Evolutionary conservation across 2,329 filamentous ascomycete genomes (phyloP), one percentile per base, ranked within the genome.

Genomic region (Gliomastix tumulicola): DNA sequence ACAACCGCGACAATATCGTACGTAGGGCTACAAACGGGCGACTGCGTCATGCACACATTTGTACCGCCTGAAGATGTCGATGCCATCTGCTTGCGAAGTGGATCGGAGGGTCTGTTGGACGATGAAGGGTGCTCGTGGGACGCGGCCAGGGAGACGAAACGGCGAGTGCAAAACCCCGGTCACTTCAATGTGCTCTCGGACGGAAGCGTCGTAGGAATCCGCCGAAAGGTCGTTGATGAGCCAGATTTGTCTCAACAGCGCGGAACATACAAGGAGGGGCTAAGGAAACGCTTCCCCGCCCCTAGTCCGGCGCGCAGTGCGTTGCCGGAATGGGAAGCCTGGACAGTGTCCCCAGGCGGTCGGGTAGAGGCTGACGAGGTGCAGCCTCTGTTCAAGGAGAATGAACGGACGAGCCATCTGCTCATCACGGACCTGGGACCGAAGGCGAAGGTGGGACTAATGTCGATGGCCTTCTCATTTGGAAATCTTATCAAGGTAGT

Each of bases 401-500:
- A 58, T 6, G 60, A 63, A 27, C 50, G 61, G 30, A 59, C 63
- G 4, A 65, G 70, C 3, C 68, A 77, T 39, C 64, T 89, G 5
- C 75, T 86, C 32, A 76, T 87, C 17, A 74, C 74, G 3, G 69
- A 69, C 32, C 62, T 83, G 2, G 85, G 84, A 0, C 84, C 84
- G 1, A 74, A 83, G 39, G 66, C 68, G 3, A 65, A 65, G 36
- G 60, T 87, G 2, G 84, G 84, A 11, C 69, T 73, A 33, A 68
- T 71, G 32, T 82, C 79, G 35, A 68, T 86, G 4, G 84, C 77
- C 0, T 71, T 89, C 21, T 82, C 74, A 0, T 77, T 88, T 41
- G 85, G 84, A 11, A 84, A 88, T 45, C 68, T 76, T 2, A 68
- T 88, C 49, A 88, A 88, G 57, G 62, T 88, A 35, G 70, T 88